phyloP scores from a whole-genome alignment of 805 yeast genomes.

The Wickerhamomyces alni region DNA sequence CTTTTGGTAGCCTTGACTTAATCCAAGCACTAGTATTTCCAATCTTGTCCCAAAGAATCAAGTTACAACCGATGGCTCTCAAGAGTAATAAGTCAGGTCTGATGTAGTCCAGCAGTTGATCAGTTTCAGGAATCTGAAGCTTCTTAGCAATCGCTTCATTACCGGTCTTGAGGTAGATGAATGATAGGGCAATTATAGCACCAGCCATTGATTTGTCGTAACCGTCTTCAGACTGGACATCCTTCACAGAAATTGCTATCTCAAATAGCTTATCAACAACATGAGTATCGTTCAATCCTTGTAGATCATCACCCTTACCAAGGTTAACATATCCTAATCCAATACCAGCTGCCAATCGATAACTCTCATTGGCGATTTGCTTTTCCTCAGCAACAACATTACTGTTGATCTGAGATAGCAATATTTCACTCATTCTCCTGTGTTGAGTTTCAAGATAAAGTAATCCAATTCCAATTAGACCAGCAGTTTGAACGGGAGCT shows the following conservation, averaged over 20 bases:
- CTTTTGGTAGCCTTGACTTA: slow-evolving; percentile 44
- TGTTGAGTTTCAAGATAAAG: slow-evolving; percentile 74
- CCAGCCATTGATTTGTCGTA: slow-evolving; percentile 65
- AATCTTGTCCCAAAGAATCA: slow-evolving; percentile 21
- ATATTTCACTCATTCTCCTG: slow-evolving; percentile 77
- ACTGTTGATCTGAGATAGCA: slow-evolving; percentile 63
- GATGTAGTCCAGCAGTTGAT: slow-evolving; percentile 52
- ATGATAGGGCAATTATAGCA: slow-evolving; percentile 66
- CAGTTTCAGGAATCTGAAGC: slow-evolving; percentile 52
- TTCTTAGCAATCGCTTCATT: slow-evolving; percentile 55
- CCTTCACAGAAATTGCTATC: slow-evolving; percentile 54
- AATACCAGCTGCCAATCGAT: slow-evolving; percentile 82
- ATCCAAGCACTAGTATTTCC: slow-evolving; percentile 15
- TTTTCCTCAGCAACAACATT: slow-evolving; percentile 48
- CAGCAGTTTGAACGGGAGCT: slow-evolving; percentile 82
- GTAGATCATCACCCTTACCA: slow-evolving; percentile 63
- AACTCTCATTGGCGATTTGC: slow-evolving; percentile 63
- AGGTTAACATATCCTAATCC: slow-evolving; percentile 80
- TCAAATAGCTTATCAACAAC: slow-evolving; percentile 55
- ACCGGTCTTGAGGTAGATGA: slow-evolving; percentile 67
- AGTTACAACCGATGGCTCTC: slow-evolving; percentile 42
- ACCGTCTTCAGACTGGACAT: slow-evolving; percentile 52
- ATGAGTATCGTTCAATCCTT: slow-evolving; percentile 55
- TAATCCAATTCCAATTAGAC: slow-evolving; percentile 84
- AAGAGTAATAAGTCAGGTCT: slow-evolving; percentile 75